Base-by-base conservation (phyloP, 2,329 filamentous ascomycete genomes). In the Sporothrix euskadiensis region DNA sequence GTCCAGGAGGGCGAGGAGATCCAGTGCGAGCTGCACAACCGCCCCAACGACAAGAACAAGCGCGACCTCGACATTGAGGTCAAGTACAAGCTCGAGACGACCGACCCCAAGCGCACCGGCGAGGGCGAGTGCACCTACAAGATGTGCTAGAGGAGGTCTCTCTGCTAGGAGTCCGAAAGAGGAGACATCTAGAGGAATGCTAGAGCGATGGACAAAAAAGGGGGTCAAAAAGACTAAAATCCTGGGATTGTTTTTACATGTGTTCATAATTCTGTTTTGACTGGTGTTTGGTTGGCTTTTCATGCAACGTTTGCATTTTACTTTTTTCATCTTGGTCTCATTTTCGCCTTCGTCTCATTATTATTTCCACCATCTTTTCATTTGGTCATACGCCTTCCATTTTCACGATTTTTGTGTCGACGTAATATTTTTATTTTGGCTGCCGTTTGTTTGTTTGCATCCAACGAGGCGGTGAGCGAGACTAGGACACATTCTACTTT, bases 1-100 rank as follows among this genome's bases (percentile, higher is more conserved):
- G 94, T 97, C 52, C 91, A 97, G 83, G 88, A 93, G 80, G 94
- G 92, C 73, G 96, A 99, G 86, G 87, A 89, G 79, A 87, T 99
- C 74, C 84, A 85, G 74, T 93, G 93, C 79, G 85, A 87, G 44
- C 85, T 99, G 56, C 87, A 89, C 76, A 97, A 95, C 85, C 92
- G 90, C 83, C 96, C 96, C 71, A 99, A 97, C 81, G 88, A 92
- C 76, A 94, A 96, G 88, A 98, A 99, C 87, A 91, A 92, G 82
- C 91, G 96, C 77, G 96, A 99, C 82, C 87, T 99, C 72, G 96
- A 99, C 83, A 97, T 99, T 81, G 90, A 88, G 79, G 89, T 99
- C 80, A 86, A 90, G 63, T 98, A 98, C 85, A 87, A 89, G 79
- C 88, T 98, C 71, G 88, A 93, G 79, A 93, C 94, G 3, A 83